Evolutionary conservation across 345 rosid species (phyloP), one percentile per base, ranked within the genome.

Genomic region (Brassica juncea): DNA sequence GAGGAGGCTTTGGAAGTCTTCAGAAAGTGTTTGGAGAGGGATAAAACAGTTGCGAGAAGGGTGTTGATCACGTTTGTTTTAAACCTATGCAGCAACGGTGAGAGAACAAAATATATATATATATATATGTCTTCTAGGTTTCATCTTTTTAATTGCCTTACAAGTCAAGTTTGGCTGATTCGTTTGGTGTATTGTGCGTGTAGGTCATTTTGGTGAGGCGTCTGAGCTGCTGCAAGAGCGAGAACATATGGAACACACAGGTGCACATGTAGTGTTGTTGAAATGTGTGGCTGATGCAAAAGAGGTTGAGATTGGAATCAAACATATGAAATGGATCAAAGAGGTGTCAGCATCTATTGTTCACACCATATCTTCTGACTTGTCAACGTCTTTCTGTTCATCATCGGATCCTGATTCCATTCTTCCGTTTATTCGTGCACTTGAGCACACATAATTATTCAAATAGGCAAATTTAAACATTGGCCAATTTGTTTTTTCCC

Each of bases 51-150:
- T 37, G 89, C 89, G 10, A 77, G 14, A 47, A 83, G 80, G 52
- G 82, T 87, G 28, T 75, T 86, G 75, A 83, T 76, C 75, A 70
- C 73, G 31, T 82, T 87, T 70, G 39, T 89, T 52, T 67, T 84
- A n/a, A 76, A 75, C 25, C 89, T 92, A 68, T 91, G 95, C 76
- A 80, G 74, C 82, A 83, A 85, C 70, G 92, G 97, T 91, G 3
- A 80, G 68, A 10, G 70, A 34, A 64, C 5, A 61, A 7, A 0
- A 19, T 19, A 19, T 19, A 19, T 19, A 19, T 19, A 19, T 19
- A 19, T 23, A 21, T 14, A 1, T 32, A 6, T 23, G 19, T 79
- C 25, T 37, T 74, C 2, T 75, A 65, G 54, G 31, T 23, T 19
- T 63, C 14, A 2, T 37, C 1, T 16, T 11, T 44, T 5, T 28